Base-by-base conservation (phyloP, 2,329 filamentous ascomycete genomes). In the Colletotrichum paranaense region DNA sequence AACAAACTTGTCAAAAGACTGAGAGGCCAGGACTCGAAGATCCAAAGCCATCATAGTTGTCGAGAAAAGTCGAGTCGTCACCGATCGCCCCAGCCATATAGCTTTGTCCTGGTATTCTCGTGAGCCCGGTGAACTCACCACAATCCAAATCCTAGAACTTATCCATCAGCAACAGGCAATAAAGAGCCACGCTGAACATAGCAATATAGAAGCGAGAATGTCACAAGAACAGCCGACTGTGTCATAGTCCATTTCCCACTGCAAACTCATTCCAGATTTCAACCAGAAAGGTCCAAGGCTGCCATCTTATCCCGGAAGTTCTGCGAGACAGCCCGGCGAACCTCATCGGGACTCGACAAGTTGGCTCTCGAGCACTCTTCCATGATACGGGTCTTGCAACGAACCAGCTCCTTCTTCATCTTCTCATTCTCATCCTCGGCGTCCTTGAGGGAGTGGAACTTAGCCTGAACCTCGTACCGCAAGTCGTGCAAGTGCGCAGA, bases 401-500 rank as follows among this genome's bases (percentile, higher is more conserved):
- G 24, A 28, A 55, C 46, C 56, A 77, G 26, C 58, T 70, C 60
- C 7, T 58, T 58, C 52, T 74, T 67, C 38, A 78, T 64, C n/a
- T 57, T 57, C 59, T 72, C 42, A 4, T 76, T 72, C 22, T 72
- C 56, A 3, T 32, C 35, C 12, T 56, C 55, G 32, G 74, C 53
- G 8, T 62, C 35, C 30, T 49, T 62, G 60, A 79, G 57, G 26
- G 76, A 71, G 16, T 74, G 75, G 59, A 75, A 71, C 55, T 70
- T 72, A 66, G 59, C 66, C 19, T 73, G 62, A 1, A 76, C 67
- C 73, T 76, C 76, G 30, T 65, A 69, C 4, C 69, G 65, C 22
- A 77, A 62, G 59, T 76, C 76, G 26, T 75, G 76, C 42, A 82
- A 75, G 67, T 80, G 76, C 66, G 70, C 75, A 28, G 78, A 79